Percentiles rank a stretch among this genome's conserved stretches.
These are phyloP conservation scores for Blastomyces percursus DNA, from an alignment of 2,329 filamentous ascomycete genomes.

Conservation along the genomic window DNA sequence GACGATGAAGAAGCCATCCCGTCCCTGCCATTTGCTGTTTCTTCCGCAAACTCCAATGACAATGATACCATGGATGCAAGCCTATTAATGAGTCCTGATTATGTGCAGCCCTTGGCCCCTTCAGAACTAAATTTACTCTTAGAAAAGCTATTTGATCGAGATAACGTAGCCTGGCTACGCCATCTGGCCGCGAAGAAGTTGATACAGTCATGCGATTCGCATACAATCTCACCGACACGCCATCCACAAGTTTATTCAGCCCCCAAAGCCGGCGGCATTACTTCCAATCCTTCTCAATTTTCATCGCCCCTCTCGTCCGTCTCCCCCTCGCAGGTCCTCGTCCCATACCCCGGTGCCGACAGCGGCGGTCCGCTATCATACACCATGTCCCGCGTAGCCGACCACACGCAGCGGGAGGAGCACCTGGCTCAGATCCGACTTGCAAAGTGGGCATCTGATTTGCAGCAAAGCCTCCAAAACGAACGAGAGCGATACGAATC, in stretches of 20 bases:
- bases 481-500: slow-evolving; percentile 60
- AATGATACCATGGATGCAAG: slow-evolving; percentile 84
- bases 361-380: slow-evolving; percentile 37
- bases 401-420: slow-evolving; percentile 50
- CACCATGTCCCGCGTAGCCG: slow-evolving; percentile 50
- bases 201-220: slow-evolving; percentile 52
- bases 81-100: slow-evolving; percentile 83
- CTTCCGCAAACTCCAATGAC: slow-evolving; percentile 60
- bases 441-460: slow-evolving; percentile 69
- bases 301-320: slow-evolving; percentile 15
- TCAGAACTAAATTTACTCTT: slow-evolving; percentile 65
- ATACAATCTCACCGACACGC: slow-evolving; percentile 6
- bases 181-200: slow-evolving; percentile 76
- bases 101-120: slow-evolving; percentile 64
- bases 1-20: slow-evolving; percentile 17
- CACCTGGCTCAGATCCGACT: slow-evolving; percentile 57
- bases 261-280: slow-evolving; percentile 10
- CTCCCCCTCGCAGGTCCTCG: slow-evolving; percentile 21
- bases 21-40: slow-evolving; percentile 59
- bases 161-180: slow-evolving; percentile 70
- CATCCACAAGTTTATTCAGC: slow-evolving; percentile 16
- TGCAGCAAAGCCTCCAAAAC: slow-evolving; percentile 63
- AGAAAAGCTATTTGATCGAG: slow-evolving; percentile 62
- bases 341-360: slow-evolving; percentile 19
- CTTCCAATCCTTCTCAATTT: slow-evolving; percentile 17